A percentile compares a stretch with the other conserved stretches of the same genome.
Evolutionary conservation across 768 basidiomycete species (phyloP).

Genomic region (Russula virescens): DNA sequence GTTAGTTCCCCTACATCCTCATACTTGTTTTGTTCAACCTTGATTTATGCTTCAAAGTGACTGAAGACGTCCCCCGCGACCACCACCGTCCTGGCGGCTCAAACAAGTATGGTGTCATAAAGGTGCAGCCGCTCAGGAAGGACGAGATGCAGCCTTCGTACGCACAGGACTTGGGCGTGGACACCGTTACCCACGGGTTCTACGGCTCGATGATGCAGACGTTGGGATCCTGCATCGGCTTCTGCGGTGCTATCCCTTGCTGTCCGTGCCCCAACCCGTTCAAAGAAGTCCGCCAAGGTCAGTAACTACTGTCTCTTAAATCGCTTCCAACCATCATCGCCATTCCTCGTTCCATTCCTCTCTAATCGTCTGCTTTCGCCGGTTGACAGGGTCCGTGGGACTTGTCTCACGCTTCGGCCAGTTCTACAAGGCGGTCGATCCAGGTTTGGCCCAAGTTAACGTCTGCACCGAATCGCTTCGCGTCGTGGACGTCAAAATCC

Average conservation of each 20-base stretch:
- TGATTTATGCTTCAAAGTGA: slow-evolving; percentile 40
- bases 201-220: slow-evolving; percentile 78
- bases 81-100: background rate
- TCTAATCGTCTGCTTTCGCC: slow-evolving; percentile 19
- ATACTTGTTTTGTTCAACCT: background rate
- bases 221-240: slow-evolving; percentile 61
- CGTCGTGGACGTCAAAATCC: slow-evolving; percentile 92
- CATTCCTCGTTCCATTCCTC: background rate
- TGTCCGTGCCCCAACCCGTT: slow-evolving; percentile 83
- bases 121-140: slow-evolving; percentile 79
- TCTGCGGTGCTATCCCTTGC: slow-evolving; percentile 73
- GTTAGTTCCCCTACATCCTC: slow-evolving; percentile 7
- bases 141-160: slow-evolving; percentile 94
- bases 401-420: slow-evolving; percentile 90
- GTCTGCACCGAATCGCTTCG: slow-evolving; percentile 88
- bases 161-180: slow-evolving; percentile 78
- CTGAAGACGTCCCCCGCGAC: slow-evolving; percentile 42
- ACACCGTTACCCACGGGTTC: slow-evolving; percentile 73
- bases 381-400: slow-evolving; percentile 70
- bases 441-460: slow-evolving; percentile 87
- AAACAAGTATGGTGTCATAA: slow-evolving; percentile 45
- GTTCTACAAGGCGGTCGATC: slow-evolving; percentile 95
- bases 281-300: slow-evolving; percentile 80
- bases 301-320: slow-evolving; percentile 16
- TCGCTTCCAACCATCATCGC: too few species aligned